These are phyloP conservation scores for Heritiera fomes DNA, from an alignment of 345 rosid species.

Conservation along the genomic window DNA sequence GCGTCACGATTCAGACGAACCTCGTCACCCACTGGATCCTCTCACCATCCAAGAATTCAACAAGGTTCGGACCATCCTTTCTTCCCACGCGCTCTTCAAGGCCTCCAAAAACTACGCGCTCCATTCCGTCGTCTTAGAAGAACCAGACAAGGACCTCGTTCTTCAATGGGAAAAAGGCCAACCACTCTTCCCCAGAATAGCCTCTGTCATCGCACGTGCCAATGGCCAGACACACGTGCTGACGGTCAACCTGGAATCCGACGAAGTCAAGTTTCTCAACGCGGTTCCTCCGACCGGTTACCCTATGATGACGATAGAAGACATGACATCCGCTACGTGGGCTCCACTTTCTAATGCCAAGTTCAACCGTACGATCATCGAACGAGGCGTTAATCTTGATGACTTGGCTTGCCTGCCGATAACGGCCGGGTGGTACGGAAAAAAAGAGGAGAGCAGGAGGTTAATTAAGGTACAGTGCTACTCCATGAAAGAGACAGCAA, in stretches of 20 bases:
- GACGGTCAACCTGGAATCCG: conserved; percentile 49
- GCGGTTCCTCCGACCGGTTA: conserved; percentile 56
- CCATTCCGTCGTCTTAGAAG: conserved; percentile 74
- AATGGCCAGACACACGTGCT: conserved; percentile 47
- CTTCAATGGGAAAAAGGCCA: conserved; percentile 61
- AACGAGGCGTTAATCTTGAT: conserved; percentile 69
- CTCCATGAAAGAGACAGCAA: conserved; percentile 66
- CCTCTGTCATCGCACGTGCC: conserved; percentile 73
- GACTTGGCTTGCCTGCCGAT: conserved; percentile 77
- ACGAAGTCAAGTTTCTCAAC: conserved; percentile 34
- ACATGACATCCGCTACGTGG: conserved; percentile 59
- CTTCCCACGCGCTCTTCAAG: conserved; percentile 59
- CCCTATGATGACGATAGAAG: conserved; percentile 87
- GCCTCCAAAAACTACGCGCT: conserved; percentile 41
- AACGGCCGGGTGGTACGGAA: conserved; percentile 79
- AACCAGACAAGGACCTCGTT: conserved; percentile 71
- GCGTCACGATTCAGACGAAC: conserved; percentile 49
- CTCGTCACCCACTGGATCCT: conserved; percentile 55
- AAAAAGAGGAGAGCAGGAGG: conserved; percentile 59
- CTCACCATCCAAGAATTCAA: conserved; percentile 22
- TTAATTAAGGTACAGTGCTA: conserved; percentile 87
- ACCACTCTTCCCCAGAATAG: conserved; percentile 64
- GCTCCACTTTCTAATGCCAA: conserved; percentile 60
- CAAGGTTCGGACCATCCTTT: conserved; percentile 24
- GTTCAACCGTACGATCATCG: conserved; percentile 68